A percentile compares a stretch with the other conserved stretches of the same genome.
Conservation (phyloP, 495 filamentous ascomycete genomes). For the Tuber umbilicatum region DNA sequence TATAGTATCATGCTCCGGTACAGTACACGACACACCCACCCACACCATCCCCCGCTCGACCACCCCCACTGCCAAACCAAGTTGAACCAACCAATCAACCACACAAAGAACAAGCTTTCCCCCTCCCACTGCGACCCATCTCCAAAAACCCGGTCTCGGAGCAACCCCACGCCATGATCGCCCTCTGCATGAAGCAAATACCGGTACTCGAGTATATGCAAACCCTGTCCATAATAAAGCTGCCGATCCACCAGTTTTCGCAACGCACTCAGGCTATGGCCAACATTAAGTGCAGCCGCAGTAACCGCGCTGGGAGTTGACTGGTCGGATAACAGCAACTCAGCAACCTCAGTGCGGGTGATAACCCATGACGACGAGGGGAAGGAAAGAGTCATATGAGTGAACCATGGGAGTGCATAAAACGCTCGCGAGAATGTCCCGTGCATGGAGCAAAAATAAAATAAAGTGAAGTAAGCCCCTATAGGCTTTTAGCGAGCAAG, state of each 20-base stretch:
- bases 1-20: background rate
- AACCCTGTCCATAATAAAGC: background rate
- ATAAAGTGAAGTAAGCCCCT: background rate
- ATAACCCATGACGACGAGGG: background rate
- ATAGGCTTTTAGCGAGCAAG: background rate
- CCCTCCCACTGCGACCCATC: background rate
- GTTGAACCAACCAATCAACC: background rate
- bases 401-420: background rate
- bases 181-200: background rate
- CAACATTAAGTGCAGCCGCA: background rate
- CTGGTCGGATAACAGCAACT: background rate
- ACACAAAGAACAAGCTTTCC: background rate
- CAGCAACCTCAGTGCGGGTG: background rate
- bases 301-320: background rate
- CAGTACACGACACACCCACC: background rate
- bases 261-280: background rate
- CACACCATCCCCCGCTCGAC: background rate
- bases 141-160: background rate
- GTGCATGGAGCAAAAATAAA: background rate
- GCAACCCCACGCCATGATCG: constrained; percentile 1
- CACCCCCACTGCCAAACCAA: background rate
- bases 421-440: background rate
- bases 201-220: background rate
- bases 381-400: background rate
- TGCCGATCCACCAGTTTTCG: background rate